A percentile compares a stretch with the other conserved stretches of the same genome.
These are phyloP conservation scores for Wallacemonas rigidus DNA, from an alignment of 208 protist species.

Conservation along the genomic window DNA sequence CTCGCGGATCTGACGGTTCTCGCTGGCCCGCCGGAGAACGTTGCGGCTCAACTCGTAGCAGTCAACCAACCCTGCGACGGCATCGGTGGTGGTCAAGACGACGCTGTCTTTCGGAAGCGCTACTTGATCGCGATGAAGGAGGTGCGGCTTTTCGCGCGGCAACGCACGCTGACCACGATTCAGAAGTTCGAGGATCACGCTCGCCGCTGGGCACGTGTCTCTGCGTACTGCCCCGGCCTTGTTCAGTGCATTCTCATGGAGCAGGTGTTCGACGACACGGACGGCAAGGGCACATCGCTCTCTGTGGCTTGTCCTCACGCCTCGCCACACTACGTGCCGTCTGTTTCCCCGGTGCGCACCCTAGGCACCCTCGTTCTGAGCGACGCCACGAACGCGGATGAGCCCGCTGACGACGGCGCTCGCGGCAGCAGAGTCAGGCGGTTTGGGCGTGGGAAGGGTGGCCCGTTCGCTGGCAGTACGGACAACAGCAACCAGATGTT, in stretches of 20 bases:
- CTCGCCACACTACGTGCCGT: conserved; percentile 20
- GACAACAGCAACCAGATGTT: conserved; percentile 7
- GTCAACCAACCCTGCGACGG: not conserved
- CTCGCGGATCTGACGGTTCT: conserved; percentile 60
- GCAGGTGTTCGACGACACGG: conserved; percentile 31
- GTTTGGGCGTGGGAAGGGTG: not conserved
- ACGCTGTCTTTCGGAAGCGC: conserved; percentile 17
- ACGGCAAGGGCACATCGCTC: not conserved
- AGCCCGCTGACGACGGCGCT: not conserved
- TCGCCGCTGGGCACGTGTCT: conserved; percentile 47
- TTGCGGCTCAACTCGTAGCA: not conserved
- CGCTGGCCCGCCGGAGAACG: conserved; percentile 19
- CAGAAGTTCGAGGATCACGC: conserved; percentile 46
- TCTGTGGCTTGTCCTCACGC: conserved; percentile 23
- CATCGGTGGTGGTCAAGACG: not conserved
- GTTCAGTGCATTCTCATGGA: conserved; percentile 65
- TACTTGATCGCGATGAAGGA: conserved; percentile 79
- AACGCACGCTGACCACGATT: conserved; percentile 23
- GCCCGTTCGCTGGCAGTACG: not conserved
- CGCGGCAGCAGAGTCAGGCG: not conserved
- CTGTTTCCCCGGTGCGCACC: not conserved
- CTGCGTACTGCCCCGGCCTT: conserved; percentile 42
- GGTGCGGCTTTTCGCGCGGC: conserved; percentile 29
- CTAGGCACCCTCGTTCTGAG: not conserved
- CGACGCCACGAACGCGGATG: not conserved